Percentiles rank a stretch among this genome's conserved stretches.
Evolutionary conservation across 768 basidiomycete genomes (phyloP).

Genomic region (Lactarius psammicola): DNA sequence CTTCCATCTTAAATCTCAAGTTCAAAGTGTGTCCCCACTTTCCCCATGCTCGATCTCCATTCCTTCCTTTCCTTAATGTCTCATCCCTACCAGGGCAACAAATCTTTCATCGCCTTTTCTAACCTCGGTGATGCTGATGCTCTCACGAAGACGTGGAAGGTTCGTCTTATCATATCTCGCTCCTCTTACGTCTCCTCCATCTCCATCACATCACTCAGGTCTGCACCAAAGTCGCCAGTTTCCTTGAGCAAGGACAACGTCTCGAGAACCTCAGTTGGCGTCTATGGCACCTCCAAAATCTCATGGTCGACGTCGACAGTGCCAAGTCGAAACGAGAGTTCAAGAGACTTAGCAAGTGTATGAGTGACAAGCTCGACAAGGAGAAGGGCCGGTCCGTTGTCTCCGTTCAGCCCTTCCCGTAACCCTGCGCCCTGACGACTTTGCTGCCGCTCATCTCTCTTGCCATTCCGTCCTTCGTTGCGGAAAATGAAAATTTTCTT

Average conservation of each 20-base stretch:
- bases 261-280: conserved; percentile 93
- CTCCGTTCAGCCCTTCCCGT: conserved; percentile 9
- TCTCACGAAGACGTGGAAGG: conserved; percentile 91
- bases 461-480: background rate
- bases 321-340: conserved; percentile 87
- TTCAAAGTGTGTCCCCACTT: conserved; percentile 57
- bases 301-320: conserved; percentile 90
- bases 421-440: conserved; percentile 24
- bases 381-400: conserved; percentile 80
- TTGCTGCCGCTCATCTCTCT: conserved; percentile 43
- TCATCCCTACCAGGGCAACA: conserved; percentile 64
- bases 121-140: conserved; percentile 83
- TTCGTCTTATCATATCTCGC: conserved; percentile 33
- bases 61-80: conserved; percentile 28
- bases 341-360: conserved; percentile 82
- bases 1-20: conserved; percentile 83
- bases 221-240: conserved; percentile 87
- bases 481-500: background rate
- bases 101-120: conserved; percentile 91
- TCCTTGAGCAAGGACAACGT: conserved; percentile 86
- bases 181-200: conserved; percentile 16
- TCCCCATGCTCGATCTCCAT: conserved; percentile 24
- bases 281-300: conserved; percentile 88
- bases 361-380: conserved; percentile 91
- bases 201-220: conserved; percentile 45